phyloP scores from a whole-genome alignment of 305 asterid species.

The Solanum hybrid region DNA sequence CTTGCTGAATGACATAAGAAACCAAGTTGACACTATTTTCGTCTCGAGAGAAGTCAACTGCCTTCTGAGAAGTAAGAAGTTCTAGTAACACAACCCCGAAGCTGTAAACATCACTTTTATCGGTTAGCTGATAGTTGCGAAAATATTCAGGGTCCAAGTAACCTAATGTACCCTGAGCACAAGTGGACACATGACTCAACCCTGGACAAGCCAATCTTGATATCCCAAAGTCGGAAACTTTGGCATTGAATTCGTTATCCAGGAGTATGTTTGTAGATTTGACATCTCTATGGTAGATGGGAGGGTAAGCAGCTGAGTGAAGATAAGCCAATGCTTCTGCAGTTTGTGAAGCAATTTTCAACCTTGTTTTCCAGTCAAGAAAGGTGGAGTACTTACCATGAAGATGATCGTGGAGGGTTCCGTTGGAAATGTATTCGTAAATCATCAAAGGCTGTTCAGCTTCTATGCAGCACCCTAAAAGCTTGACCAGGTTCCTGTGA shows the following conservation, averaged over 20 bases:
- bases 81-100: constrained; percentile 38
- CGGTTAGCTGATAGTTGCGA: constrained; percentile 30
- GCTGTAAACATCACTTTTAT: constrained; percentile 40
- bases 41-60: constrained; percentile 26
- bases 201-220: constrained; percentile 39
- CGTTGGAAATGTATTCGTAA: constrained; percentile 33
- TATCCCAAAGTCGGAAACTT: constrained; percentile 41
- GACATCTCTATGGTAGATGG: constrained; percentile 40
- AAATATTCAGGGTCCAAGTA: constrained; percentile 39
- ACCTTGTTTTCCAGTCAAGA: constrained; percentile 31
- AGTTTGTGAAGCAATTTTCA: constrained; percentile 29
- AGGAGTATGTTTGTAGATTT: constrained; percentile 38
- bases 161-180: constrained; percentile 42
- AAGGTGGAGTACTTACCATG: constrained; percentile 23
- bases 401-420: constrained; percentile 35
- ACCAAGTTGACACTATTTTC: constrained; percentile 29
- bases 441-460: constrained; percentile 39
- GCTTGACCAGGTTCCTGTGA: constrained; percentile 34
- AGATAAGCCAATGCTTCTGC: constrained; percentile 40
- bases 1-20: constrained; percentile 21
- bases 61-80: constrained; percentile 33
- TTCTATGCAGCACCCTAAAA: constrained; percentile 36
- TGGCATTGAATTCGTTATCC: constrained; percentile 28
- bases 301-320: constrained; percentile 36
- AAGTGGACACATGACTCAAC: constrained; percentile 35